phyloP scores from a whole-genome alignment of 2,329 filamentous ascomycete genomes.

The Chaetomium sp. region DNA sequence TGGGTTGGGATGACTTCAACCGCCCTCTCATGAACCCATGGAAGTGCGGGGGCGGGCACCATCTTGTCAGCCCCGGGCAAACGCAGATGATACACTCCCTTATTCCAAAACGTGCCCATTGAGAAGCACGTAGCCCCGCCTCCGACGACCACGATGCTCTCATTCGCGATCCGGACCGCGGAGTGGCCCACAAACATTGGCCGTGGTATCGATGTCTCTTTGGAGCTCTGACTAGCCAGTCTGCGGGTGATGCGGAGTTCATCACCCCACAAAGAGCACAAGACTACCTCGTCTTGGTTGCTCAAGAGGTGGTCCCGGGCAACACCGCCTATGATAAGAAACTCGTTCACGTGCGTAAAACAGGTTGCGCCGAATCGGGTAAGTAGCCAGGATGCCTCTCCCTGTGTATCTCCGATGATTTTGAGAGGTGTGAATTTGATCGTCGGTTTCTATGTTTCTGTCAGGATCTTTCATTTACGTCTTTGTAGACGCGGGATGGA shows the following conservation, averaged over 20 bases:
- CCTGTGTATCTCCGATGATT: background rate
- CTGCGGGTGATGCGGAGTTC: constrained; percentile 24
- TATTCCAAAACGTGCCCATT: constrained; percentile 82
- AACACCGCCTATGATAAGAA: constrained; percentile 40
- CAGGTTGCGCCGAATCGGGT: constrained; percentile 40
- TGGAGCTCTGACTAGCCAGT: background rate
- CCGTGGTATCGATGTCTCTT: constrained; percentile 25
- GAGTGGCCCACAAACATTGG: constrained; percentile 70
- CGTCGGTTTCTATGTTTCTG: constrained; percentile 21
- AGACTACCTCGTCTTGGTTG: constrained; percentile 45
- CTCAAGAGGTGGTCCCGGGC: constrained; percentile 35
- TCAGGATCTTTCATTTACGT: background rate
- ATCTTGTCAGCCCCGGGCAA: background rate
- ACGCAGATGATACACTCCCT: constrained; percentile 44
- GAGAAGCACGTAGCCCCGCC: constrained; percentile 87
- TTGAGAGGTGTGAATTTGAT: constrained; percentile 23
- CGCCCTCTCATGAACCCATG: constrained; percentile 18
- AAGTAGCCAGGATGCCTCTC: constrained; percentile 19
- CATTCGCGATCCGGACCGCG: constrained; percentile 39
- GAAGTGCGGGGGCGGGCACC: background rate
- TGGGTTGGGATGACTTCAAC: constrained; percentile 21
- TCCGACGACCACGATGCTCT: constrained; percentile 58
- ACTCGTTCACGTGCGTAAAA: constrained; percentile 24
- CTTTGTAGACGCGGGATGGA: constrained; percentile 2
- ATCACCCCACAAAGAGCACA: constrained; percentile 32